Base-by-base conservation (phyloP, 768 basidiomycete species). In the Cystoderma amianthinum region DNA sequence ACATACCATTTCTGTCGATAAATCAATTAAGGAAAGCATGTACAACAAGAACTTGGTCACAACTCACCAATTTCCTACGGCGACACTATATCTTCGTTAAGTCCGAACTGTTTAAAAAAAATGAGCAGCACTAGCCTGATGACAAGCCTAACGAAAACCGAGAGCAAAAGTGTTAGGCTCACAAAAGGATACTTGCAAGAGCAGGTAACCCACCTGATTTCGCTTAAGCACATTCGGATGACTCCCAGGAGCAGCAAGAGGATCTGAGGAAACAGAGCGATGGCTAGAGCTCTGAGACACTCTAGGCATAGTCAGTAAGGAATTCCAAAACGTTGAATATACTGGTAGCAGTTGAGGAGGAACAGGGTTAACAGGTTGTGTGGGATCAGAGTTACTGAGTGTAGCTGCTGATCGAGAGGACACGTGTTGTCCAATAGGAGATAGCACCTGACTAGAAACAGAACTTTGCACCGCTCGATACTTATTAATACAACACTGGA, bases 1-100 rank as follows among this genome's bases (percentile, higher is more conserved):
- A 21, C 22, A 16, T 62, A 81, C 80, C 80, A 82, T 78, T 82
- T 81, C 80, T 80, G 37, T 30, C n/a, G n/a, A n/a, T n/a, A n/a
- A n/a, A n/a, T n/a, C n/a, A n/a, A n/a, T n/a, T n/a, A n/a, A n/a
- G n/a, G n/a, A n/a, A n/a, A n/a, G n/a, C n/a, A n/a, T n/a, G n/a
- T n/a, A n/a, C n/a, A n/a, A n/a, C n/a, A n/a, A n/a, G n/a, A n/a
- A n/a, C n/a, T 13, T n/a, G 22, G 15, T 28, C 25, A 44, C n/a
- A 33, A 55, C 78, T 58, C 50, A 82, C 82, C 62, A 87, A 54
- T 59, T 88, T 88, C 44, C 85, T 72, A 48, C 77, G 69, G 30
- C 85, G 80, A 54, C 85, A 88, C 68, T 85, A 58, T 63, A 62
- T n/a, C 23, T 36, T 34, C 20, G 24, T 28, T 44, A 30, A 46